Percentiles rank a stretch among this genome's conserved stretches.
These are phyloP conservation scores for Teratosphaeria viscida DNA, from an alignment of 2,329 filamentous ascomycete species.

Conservation along the genomic window DNA sequence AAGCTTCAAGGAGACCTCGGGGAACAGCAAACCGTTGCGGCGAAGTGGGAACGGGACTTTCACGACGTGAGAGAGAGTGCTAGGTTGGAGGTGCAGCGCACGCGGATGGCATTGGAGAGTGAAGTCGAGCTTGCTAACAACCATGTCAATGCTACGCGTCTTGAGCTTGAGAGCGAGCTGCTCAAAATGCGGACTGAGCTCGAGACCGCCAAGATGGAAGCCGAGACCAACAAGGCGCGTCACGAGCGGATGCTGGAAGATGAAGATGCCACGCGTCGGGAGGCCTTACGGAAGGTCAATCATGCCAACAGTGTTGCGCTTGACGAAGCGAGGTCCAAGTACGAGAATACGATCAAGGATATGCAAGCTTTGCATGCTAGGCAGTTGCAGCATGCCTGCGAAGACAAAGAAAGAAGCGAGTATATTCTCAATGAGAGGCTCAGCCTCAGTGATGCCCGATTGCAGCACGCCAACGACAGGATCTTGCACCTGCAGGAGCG, in stretches of 20 bases:
- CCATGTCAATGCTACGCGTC: conserved; percentile 72
- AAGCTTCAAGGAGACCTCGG: conserved; percentile 49
- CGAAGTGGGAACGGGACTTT: conserved; percentile 69
- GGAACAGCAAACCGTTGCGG: conserved; percentile 57
- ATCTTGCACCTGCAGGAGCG: conserved; percentile 80
- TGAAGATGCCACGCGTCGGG: conserved; percentile 57
- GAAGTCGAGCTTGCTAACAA: conserved; percentile 77
- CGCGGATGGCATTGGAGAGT: conserved; percentile 64
- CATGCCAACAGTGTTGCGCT: conserved; percentile 42
- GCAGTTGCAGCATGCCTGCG: conserved; percentile 40
- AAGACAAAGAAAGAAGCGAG: conserved; percentile 74
- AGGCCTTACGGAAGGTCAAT: conserved; percentile 46
- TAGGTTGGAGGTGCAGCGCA: conserved; percentile 69
- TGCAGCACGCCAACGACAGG: conserved; percentile 76
- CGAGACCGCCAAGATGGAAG: conserved; percentile 66
- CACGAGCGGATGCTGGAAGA: conserved; percentile 80
- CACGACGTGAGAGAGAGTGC: conserved; percentile 73
- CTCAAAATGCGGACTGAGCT: conserved; percentile 61
- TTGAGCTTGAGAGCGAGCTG: conserved; percentile 73
- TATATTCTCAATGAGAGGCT: conserved; percentile 71
- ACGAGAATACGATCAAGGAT: conserved; percentile 30
- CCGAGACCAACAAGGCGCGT: conserved; percentile 68
- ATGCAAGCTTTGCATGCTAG: conserved; percentile 52
- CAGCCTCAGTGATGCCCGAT: conserved; percentile 71
- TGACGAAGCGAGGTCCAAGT: conserved; percentile 48